Evolutionary conservation across 768 basidiomycete genomes (phyloP).

Genomic region (Xanthoconium stramineum): DNA sequence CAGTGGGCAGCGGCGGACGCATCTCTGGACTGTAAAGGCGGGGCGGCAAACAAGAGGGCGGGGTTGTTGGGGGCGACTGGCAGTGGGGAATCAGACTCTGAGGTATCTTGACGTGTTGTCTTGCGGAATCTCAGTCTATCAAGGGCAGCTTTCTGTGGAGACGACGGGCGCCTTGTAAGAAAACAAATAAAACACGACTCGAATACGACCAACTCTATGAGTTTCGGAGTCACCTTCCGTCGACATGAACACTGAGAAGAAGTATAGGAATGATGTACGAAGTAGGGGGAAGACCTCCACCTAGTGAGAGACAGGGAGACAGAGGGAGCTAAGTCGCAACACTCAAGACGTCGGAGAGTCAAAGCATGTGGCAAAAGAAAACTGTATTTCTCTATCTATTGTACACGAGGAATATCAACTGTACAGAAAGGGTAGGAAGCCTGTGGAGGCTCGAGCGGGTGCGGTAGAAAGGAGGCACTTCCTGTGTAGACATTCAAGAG

Average conservation of each 20-base stretch:
- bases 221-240: constrained; percentile 42
- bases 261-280: constrained; percentile 14
- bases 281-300: constrained; percentile 12
- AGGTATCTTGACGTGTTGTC: constrained; percentile 31
- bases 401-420: constrained; percentile 26
- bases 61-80: constrained; percentile 65
- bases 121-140: constrained; percentile 50
- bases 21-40: constrained; percentile 72
- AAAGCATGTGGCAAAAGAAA: constrained; percentile 45
- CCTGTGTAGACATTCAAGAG: not conserved
- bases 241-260: constrained; percentile 42
- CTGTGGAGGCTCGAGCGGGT: not conserved
- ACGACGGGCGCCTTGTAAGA: constrained; percentile 33
- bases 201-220: constrained; percentile 46
- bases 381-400: constrained; percentile 36
- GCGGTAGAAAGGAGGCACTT: not conserved
- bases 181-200: constrained; percentile 27
- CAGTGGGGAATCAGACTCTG: constrained; percentile 37
- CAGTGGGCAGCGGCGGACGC: constrained; percentile 63
- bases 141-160: constrained; percentile 40
- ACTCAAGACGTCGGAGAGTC: constrained; percentile 51
- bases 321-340: constrained; percentile 32
- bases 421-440: constrained; percentile 17
- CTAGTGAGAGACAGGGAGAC: constrained; percentile 20
- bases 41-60: constrained; percentile 32